phyloP scores from a whole-genome alignment of 345 rosid genomes.

The Psidium guajava region DNA sequence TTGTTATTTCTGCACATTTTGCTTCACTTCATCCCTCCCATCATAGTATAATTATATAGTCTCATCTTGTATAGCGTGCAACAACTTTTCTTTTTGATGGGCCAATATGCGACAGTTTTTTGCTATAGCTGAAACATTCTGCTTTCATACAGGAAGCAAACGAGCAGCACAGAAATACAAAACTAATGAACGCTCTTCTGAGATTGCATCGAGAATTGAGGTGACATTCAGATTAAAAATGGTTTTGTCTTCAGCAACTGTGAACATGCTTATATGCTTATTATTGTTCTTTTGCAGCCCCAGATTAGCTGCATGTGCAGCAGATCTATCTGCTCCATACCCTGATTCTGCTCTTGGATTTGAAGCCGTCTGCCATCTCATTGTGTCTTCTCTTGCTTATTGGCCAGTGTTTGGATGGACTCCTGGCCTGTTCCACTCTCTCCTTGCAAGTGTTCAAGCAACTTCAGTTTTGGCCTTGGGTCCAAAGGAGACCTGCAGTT shows the following conservation, averaged over 20 bases:
- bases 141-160: slow-evolving; percentile 52
- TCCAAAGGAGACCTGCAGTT: slow-evolving; percentile 94
- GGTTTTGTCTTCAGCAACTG: slow-evolving; percentile 1
- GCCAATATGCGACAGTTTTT: neutral
- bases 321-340: slow-evolving; percentile 77
- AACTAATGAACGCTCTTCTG: slow-evolving; percentile 76
- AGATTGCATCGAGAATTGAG: slow-evolving; percentile 90
- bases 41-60: neutral
- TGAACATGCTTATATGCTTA: neutral
- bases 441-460: slow-evolving; percentile 65
- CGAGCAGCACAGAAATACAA: slow-evolving; percentile 90
- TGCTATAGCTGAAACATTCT: neutral
- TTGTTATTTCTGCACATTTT: neutral
- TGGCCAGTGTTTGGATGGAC: slow-evolving; percentile 97
- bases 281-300: slow-evolving; percentile 56
- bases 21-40: neutral
- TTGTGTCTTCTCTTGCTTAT: slow-evolving; percentile 81
- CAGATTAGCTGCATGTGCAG: slow-evolving; percentile 90
- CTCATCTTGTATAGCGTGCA: neutral
- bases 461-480: slow-evolving; percentile 69
- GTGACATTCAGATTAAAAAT: slow-evolving; percentile 17
- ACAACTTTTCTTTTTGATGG: neutral
- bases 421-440: slow-evolving; percentile 88
- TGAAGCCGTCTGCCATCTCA: slow-evolving; percentile 91
- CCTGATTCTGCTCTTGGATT: slow-evolving; percentile 91